These are phyloP conservation scores for Cercospora citrullina DNA, from an alignment of 2,329 filamentous ascomycete genomes.

Conservation along the genomic window DNA sequence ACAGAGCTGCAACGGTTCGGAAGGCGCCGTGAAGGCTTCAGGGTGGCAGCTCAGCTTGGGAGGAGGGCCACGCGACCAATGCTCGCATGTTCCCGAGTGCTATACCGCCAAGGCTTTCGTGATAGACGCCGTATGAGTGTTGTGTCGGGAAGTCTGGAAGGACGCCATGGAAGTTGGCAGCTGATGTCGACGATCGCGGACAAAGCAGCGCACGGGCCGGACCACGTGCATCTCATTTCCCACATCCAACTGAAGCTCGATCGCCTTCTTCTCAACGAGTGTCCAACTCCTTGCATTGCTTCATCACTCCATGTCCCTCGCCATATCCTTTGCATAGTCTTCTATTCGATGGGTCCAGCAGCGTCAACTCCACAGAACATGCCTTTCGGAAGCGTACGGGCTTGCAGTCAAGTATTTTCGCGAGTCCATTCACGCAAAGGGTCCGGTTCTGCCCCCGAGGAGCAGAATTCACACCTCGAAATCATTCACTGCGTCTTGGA, in stretches of 20 bases:
- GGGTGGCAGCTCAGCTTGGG: not conserved
- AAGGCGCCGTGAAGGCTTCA: not conserved
- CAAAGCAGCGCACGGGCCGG: not conserved
- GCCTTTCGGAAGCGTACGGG: no score
- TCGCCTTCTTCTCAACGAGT: not conserved
- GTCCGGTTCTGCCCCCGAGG: no score
- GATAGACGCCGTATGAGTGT: not conserved
- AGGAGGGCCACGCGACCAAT: not conserved
- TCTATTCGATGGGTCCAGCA: no score
- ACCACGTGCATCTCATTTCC: not conserved
- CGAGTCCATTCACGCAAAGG: no score
- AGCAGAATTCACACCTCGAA: no score
- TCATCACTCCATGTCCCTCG: no score
- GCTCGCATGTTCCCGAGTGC: not conserved
- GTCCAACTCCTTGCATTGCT: not conserved
- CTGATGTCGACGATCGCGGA: not conserved
- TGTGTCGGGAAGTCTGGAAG: not conserved
- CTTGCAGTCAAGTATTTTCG: no score
- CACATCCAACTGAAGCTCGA: not conserved
- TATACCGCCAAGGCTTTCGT: not conserved
- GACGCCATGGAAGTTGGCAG: not conserved
- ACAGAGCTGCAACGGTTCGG: not conserved
- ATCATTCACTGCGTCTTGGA: no score
- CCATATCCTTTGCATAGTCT: no score
- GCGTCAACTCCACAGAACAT: no score